Evolutionary conservation across 495 filamentous ascomycete species (phyloP), one percentile per base, ranked within the genome.

Genomic region (Hypoxylon lenormandii): DNA sequence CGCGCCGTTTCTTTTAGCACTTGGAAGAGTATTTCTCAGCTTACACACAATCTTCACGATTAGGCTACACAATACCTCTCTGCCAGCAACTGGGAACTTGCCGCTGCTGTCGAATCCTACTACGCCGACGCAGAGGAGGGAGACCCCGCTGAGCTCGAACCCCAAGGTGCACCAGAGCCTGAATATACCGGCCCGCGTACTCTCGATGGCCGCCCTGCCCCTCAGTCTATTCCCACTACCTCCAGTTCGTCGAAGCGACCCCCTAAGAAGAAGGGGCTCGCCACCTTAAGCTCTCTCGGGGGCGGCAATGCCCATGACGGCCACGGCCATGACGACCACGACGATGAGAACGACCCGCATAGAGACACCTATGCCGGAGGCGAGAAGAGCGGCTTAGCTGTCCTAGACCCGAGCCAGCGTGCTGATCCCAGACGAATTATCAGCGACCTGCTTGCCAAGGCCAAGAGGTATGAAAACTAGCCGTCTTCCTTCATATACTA

Each of bases 341-440:
- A 86, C 18, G 82, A 81, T 10, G 85, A 91, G 50, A 84, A 85
- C 4, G 84, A 88, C 23, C 85, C 88, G 15, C 85, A 89, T 4
- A 87, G 92, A 57, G 92, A 97, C 75, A 85, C 97, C 49, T 98
- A 96, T 76, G 91, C 95, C 6, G 95, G 95, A 52, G 95, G 95
- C 46, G 95, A 97, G 82, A 98, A 98, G 80, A 97, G 94, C 19
- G 96, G 94, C 5, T 80, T 98, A 26, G 96, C 95, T 2, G 93
- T 98, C 55, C 92, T 97, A 76, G 94, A 98, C 75, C 95, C 95
- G 0, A 78, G 72, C 40, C 76, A 81, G 65, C 79, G 81, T 15
- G 79, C 77, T 23, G 91, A 90, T 61, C 80, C 89, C 13, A 86
- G 87, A 71, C 87, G 86, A 74, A 87, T 90, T 33, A 85, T 92